Base-by-base conservation (phyloP, 345 rosid species). In the Anastatica hierochuntica region DNA sequence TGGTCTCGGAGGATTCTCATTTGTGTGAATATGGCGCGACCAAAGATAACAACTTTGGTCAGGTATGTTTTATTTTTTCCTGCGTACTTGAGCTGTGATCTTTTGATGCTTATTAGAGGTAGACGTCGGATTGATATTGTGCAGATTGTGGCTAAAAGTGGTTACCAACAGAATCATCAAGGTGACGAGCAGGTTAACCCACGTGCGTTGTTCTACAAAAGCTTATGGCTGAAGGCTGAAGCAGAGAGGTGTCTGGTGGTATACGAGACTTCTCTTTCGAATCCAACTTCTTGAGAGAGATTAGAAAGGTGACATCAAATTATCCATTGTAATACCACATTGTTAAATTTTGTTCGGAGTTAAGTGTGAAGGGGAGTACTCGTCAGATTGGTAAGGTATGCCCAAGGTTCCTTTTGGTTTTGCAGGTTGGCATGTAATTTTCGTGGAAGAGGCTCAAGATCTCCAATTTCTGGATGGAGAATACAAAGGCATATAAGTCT, bases 171-270 rank as follows among this genome's bases (percentile, higher is more conserved):
- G 34, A 34, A 18, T 55, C 55, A 41, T 44, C 57, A 21, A 33
- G 52, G 14, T 0, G 64, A 52, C 20, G 67, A 60, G 61, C 70
- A 69, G 62, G 55, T 56, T 42, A 43, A 39, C 56, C 63, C 61
- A 7, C 71, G 58, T 37, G 62, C 74, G 1, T 41, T 72, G 30
- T 43, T 67, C 64, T 73, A 72, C 61, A 64, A 67, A 66, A 45
- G 62, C 38, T 33, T 76, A 34, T 71, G 70, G 80, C 69, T 71
- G n/a, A 72, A 72, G 58, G 70, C 81, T 19, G 72, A 69, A 68
- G 75, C 71, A 43, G 80, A 72, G 36, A 53, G 68, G 36, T 33
- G 67, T 42, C 63, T 64, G 34, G 52, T 76, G 73, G 72, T 74
- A 35, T 60, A 49, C 42, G 60, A 59, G 70, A 72, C 68, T 33